Evolutionary conservation across 2,329 filamentous ascomycete species (phyloP), one percentile per base, ranked within the genome.

Genomic region (Scortechinia acanthostroma): DNA sequence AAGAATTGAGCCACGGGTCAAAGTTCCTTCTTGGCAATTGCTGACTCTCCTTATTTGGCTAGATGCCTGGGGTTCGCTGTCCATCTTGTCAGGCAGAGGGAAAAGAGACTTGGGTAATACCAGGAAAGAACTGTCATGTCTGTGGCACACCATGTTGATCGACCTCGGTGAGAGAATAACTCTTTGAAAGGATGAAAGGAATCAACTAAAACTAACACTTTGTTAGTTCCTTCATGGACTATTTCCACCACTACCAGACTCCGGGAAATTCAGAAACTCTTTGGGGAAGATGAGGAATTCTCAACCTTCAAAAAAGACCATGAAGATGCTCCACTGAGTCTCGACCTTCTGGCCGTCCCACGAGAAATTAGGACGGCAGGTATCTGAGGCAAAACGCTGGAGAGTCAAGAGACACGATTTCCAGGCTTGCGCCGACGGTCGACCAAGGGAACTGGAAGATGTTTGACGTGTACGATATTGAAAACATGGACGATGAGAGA

Each of bases 41-140:
- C 20, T 40, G 17, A 40, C 10, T 19, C 35, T 40, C 13, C 10
- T 6, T 15, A 10, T 40, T 19, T 10, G n/a, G 25, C 10, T 48
- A 69, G 65, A 68, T 69, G 66, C 63, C 65, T n/a, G 66, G 66
- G 48, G 59, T 66, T 17, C 58, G 59, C 22, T 69, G 66, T 47
- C 64, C 64, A 22, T 62, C 50, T 16, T 69, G 66, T 46, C 46
- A 52, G 43, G 48, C 47, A 2, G 46, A 57, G 4, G 63, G 64
- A 20, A 52, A 60, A 44, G 64, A 66, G 50, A 55, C 58, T 20
- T 69, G 66, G 66, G 66, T 69, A 2, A 69, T 69, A 45, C 65
- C 66, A 4, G 66, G 66, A n/a, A 68, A 67, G 47, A 58, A 61
- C 49, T 69, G 66, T 48, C 65, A 68, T 50, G 52, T 62, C 33